Conservation (phyloP, 2,329 filamentous ascomycete species). For the Aureobasidium zeae region DNA sequence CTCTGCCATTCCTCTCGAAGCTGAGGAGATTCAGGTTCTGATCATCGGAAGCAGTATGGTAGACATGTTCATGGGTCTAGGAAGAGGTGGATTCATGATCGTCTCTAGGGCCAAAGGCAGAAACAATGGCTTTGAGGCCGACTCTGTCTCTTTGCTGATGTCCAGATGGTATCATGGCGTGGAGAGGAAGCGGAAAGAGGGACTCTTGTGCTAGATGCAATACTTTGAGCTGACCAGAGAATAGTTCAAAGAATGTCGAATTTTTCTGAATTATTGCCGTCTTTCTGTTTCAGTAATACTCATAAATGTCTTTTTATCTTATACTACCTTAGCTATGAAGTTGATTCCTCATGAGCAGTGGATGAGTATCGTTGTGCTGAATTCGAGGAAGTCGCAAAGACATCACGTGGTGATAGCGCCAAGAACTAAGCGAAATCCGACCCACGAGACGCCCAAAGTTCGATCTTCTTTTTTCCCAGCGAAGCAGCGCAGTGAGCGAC, state of each 20-base stretch:
- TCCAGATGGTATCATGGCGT: too few relatives aligned
- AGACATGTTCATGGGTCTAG: slow-evolving; percentile 20
- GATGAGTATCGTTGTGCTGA: too few relatives aligned
- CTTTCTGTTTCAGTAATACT: too few relatives aligned
- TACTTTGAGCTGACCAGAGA: too few relatives aligned
- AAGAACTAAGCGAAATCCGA: neutral
- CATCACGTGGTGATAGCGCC: neutral
- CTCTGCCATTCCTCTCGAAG: neutral
- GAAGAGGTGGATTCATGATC: slow-evolving; percentile 20
- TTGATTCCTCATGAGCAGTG: too few relatives aligned
- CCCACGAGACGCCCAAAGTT: slow-evolving; percentile 1
- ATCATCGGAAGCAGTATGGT: slow-evolving; percentile 22
- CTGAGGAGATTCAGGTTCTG: slow-evolving; percentile 17
- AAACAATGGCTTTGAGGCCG: neutral
- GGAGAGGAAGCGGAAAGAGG: too few relatives aligned
- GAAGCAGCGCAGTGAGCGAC: slow-evolving; percentile 10
- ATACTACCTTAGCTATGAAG: too few relatives aligned
- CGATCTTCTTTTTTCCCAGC: neutral
- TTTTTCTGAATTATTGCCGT: too few relatives aligned
- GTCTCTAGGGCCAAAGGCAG: slow-evolving; percentile 19
- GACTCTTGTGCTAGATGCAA: too few relatives aligned
- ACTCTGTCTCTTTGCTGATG: slow-evolving; percentile 5
- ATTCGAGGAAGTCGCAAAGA: neutral
- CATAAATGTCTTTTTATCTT: too few relatives aligned
- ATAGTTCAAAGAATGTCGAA: too few relatives aligned